Evolutionary conservation across 2,329 filamentous ascomycete species (phyloP).

Genomic region (Neospermospora avenae): DNA sequence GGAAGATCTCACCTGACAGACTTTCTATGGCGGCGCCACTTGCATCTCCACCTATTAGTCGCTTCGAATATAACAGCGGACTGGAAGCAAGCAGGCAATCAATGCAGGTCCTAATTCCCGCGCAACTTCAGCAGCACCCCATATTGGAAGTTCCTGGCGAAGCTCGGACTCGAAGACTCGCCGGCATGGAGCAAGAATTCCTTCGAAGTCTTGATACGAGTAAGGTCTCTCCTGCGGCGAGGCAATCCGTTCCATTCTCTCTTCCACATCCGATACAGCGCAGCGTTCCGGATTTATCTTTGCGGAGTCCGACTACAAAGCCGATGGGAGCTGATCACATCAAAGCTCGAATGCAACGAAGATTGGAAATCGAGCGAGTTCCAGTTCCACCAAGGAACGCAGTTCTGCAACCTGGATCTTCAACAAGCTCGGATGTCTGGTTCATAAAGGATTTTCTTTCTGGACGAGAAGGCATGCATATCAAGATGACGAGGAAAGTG

Average conservation of each 20-base stretch:
- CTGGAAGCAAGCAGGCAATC: not conserved
- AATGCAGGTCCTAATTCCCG: not conserved
- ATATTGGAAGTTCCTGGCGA: not conserved
- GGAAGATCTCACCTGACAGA: not conserved
- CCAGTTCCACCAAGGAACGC: not conserved
- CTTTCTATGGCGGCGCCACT: not conserved
- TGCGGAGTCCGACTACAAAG: not conserved
- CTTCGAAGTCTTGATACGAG: not conserved
- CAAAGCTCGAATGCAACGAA: not conserved
- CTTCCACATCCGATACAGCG: not conserved
- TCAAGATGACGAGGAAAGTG: slow-evolving; percentile 17
- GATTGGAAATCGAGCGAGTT: not conserved
- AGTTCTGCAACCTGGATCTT: not conserved
- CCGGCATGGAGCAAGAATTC: not conserved
- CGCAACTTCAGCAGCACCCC: not conserved
- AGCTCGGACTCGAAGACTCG: not conserved
- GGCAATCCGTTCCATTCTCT: not conserved
- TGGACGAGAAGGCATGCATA: slow-evolving; percentile 7
- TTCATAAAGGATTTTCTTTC: slow-evolving; percentile 14
- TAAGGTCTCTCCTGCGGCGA: not conserved
- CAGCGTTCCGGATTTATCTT: not conserved
- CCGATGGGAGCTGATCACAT: not conserved
- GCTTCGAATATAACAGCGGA: not conserved
- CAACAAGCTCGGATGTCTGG: not conserved
- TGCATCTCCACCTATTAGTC: not conserved